Evolutionary conservation across 495 filamentous ascomycete species (phyloP).

Genomic region (Xylaria grammica): DNA sequence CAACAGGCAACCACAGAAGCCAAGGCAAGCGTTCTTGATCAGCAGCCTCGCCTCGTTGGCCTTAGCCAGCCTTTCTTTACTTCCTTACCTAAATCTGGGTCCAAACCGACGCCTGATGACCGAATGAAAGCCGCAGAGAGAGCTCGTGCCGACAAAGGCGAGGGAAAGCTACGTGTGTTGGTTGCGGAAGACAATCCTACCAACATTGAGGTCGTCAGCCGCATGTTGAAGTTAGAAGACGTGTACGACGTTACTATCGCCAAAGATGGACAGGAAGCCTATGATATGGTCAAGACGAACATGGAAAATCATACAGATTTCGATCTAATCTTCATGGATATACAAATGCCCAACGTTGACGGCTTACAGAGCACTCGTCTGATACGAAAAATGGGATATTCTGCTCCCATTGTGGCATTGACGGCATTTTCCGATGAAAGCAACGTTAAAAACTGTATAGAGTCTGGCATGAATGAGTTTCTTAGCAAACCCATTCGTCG

Average conservation of each 20-base stretch:
- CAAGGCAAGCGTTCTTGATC: conserved; percentile 43
- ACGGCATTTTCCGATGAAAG: conserved; percentile 90
- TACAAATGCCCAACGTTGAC: conserved; percentile 93
- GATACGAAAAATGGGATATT: conserved; percentile 85
- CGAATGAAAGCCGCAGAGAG: conserved; percentile 51
- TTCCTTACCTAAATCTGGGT: conserved; percentile 47
- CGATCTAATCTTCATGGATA: conserved; percentile 93
- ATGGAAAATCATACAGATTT: conserved; percentile 76
- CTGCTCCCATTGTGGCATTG: conserved; percentile 86
- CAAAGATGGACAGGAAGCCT: conserved; percentile 88
- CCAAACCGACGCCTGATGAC: conserved; percentile 39
- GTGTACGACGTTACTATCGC: conserved; percentile 76
- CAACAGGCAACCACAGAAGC: conserved; percentile 38
- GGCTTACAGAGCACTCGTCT: conserved; percentile 86
- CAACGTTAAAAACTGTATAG: conserved; percentile 85
- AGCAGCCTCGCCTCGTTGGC: conserved; percentile 80
- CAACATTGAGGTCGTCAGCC: conserved; percentile 87
- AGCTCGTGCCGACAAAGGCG: conserved; percentile 59
- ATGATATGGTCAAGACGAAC: conserved; percentile 79
- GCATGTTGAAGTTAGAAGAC: conserved; percentile 61
- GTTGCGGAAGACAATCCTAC: conserved; percentile 94
- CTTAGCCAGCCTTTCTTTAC: conserved; percentile 88
- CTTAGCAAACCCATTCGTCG: conserved; percentile 81
- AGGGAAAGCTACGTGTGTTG: conserved; percentile 76
- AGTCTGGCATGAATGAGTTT: conserved; percentile 76